Conservation (phyloP, 2,329 filamentous ascomycete genomes). For the Ambrosiella cleistominuta region DNA sequence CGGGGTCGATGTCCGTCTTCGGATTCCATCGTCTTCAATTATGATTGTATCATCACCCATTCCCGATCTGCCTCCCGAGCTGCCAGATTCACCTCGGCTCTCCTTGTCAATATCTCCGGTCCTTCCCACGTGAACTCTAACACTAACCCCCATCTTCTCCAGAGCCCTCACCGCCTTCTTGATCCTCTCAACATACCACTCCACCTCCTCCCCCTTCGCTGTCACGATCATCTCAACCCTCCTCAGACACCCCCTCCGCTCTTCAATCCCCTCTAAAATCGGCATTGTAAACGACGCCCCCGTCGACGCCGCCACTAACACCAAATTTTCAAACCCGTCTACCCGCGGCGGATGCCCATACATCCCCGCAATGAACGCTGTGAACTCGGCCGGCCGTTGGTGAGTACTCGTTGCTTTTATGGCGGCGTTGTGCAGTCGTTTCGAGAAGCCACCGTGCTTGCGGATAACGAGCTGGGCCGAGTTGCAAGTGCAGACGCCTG, state of each 20-base stretch:
- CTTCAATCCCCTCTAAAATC: constrained; percentile 34
- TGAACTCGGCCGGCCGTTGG: constrained; percentile 19
- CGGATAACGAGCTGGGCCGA: constrained; percentile 41
- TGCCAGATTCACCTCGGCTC: background rate
- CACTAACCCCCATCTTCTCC: background rate
- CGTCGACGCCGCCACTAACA: constrained; percentile 44
- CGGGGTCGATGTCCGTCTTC: background rate
- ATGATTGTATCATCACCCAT: too few species aligned
- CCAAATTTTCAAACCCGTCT: constrained; percentile 40
- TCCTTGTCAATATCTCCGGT: background rate
- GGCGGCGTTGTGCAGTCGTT: constrained; percentile 31
- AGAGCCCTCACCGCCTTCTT: background rate
- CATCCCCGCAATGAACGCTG: constrained; percentile 36
- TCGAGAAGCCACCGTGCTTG: constrained; percentile 39
- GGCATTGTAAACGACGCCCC: constrained; percentile 45
- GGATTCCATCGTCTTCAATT: background rate
- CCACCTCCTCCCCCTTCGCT: constrained; percentile 33
- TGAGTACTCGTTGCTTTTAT: constrained; percentile 20
- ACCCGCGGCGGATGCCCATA: constrained; percentile 38
- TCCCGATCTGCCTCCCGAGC: background rate
- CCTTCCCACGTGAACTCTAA: background rate
- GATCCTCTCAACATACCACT: constrained; percentile 33
- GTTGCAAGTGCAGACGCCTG: constrained; percentile 37
- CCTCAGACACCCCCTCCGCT: constrained; percentile 26
- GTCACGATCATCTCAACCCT: constrained; percentile 36